Base-by-base conservation (phyloP, 331 rosid genomes). In the Quercus phellos region DNA sequence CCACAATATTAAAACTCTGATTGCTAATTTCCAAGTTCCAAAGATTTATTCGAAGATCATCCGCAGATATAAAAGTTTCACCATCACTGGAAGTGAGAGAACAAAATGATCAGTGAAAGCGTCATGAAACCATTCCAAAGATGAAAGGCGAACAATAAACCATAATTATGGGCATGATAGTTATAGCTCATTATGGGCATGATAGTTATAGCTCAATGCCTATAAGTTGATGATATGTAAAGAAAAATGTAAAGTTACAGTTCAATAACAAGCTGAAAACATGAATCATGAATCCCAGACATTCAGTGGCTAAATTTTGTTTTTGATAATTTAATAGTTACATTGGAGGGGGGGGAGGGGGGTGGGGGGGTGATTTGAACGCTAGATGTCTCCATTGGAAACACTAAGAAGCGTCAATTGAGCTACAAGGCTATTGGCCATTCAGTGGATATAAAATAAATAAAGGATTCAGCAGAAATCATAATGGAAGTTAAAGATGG, bases 41-140 rank as follows among this genome's bases (percentile, higher is more conserved):
- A 80, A 95, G 98, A 86, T 95, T 95, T 86, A 95, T 93, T 84
- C 99, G 91, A 82, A 95, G 86, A 89, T 95, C 99, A 83, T 95
- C 99, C 80, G 99, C 99, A 51, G 99, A 95, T 90, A 95, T 93
- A 87, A 95, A 95, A 86, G 99, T 95, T 91, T 95, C 99, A 12
- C 98, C 99, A 75, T 95, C 99, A 60, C 99, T 95, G 76, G 79
- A 72, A 67, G 79, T 79, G 79, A 77, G 71, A 82, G 68, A 79
- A 51, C 69, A 81, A 59, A 51, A 18, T 84, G 68, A 82, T 82
- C 82, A 85, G 71, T 78, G 67, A 50, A 64, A 71, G 70, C 35
- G 59, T 73, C 19, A 5, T 59, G 64, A 55, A 70, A 77, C 42
- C 27, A 74, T 51, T 26, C 69, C 77, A 71, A 56, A 75, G 18